These are phyloP conservation scores for Dothistroma septosporum DNA, from an alignment of 2,329 filamentous ascomycete genomes.

Conservation along the genomic window DNA sequence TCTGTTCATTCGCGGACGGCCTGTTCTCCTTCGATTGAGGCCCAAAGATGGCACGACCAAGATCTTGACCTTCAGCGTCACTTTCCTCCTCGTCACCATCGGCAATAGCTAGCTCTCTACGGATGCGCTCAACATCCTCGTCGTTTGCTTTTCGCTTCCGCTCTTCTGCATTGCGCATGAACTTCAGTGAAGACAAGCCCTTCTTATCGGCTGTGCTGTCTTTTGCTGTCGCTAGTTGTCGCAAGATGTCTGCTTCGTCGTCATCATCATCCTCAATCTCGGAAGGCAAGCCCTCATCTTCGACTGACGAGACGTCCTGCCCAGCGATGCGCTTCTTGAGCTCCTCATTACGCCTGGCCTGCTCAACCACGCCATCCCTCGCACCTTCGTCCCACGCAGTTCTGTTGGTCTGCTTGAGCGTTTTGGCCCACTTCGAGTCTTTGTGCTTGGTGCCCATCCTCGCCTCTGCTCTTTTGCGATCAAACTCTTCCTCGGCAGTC, in stretches of 20 bases:
- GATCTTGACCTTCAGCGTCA: slow-evolving; percentile 50
- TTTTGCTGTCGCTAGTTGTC: not conserved
- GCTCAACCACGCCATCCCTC: slow-evolving; percentile 69
- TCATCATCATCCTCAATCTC: slow-evolving; percentile 55
- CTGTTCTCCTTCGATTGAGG: slow-evolving; percentile 39
- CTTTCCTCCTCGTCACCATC: slow-evolving; percentile 57
- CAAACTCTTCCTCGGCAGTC: slow-evolving; percentile 61
- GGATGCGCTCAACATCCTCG: slow-evolving; percentile 55
- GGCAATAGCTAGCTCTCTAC: slow-evolving; percentile 62
- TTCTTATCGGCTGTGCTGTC: slow-evolving; percentile 45
- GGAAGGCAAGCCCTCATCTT: slow-evolving; percentile 49
- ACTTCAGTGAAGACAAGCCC: slow-evolving; percentile 74
- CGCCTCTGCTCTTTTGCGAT: slow-evolving; percentile 75
- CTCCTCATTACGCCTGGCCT: slow-evolving; percentile 79
- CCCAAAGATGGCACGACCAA: slow-evolving; percentile 69
- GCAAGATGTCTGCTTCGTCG: slow-evolving; percentile 37
- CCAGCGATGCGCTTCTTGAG: slow-evolving; percentile 75
- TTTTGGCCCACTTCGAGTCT: slow-evolving; percentile 90
- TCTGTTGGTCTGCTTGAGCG: slow-evolving; percentile 70
- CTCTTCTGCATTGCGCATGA: slow-evolving; percentile 88
- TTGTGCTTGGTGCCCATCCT: slow-evolving; percentile 80
- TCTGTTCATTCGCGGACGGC: slow-evolving; percentile 34
- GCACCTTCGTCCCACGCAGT: slow-evolving; percentile 88
- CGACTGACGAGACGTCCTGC: slow-evolving; percentile 51
- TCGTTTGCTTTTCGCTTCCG: slow-evolving; percentile 75